Evolutionary conservation across 1,284 basidiomycete genomes (phyloP).

Genomic region (Cystobasidium sp.): DNA sequence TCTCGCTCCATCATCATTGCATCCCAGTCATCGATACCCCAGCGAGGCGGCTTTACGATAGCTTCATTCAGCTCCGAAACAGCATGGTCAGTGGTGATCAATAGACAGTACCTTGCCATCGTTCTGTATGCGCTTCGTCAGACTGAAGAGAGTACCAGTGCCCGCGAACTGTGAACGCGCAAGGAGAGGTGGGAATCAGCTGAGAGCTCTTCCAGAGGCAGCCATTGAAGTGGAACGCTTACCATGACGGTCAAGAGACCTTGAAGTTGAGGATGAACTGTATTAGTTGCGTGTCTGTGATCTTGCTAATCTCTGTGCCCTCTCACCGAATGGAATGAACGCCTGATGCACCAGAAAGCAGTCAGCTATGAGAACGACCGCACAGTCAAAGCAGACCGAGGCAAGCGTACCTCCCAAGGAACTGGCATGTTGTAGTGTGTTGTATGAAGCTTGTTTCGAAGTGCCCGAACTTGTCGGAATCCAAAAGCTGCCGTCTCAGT

Average conservation of each 20-base stretch:
- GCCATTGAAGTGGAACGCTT: neutral
- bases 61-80: constrained; percentile 1
- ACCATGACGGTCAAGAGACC: constrained; percentile 43
- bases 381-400: neutral
- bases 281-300: constrained; percentile 15
- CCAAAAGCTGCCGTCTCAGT: neutral
- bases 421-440: constrained; percentile 35
- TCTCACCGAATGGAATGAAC: constrained; percentile 85
- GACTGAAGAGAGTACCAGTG: constrained; percentile 80
- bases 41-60: constrained; percentile 71
- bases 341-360: constrained; percentile 84
- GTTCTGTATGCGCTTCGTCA: constrained; percentile 76
- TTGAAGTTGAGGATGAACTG: constrained; percentile 18
- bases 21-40: constrained; percentile 85
- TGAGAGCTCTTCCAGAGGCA: neutral
- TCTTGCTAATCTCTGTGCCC: neutral
- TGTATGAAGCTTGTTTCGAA: neutral
- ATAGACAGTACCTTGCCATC: constrained; percentile 75
- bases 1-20: constrained; percentile 94
- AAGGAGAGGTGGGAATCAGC: constrained; percentile 1
- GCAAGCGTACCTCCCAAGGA: constrained; percentile 39
- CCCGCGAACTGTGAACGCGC: constrained; percentile 67
- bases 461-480: neutral
- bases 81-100: neutral
- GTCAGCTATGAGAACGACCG: neutral